These are phyloP conservation scores for Bipolaris oryzae DNA, from an alignment of 2,329 filamentous ascomycete genomes.

Conservation along the genomic window DNA sequence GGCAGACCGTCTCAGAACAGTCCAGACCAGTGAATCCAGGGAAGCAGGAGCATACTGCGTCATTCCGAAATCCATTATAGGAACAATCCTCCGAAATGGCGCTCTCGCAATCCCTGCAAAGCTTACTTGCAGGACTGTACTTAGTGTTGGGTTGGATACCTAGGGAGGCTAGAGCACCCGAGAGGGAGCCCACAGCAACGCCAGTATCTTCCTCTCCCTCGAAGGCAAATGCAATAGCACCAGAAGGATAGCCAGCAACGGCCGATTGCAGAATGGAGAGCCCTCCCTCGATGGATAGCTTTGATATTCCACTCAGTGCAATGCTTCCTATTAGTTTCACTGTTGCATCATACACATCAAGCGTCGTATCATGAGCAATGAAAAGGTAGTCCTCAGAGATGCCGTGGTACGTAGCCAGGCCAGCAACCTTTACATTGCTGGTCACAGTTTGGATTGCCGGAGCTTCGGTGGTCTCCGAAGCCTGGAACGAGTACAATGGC, in stretches of 20 bases:
- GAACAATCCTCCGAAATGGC: slow-evolving; percentile 27
- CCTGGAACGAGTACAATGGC: slow-evolving; percentile 40
- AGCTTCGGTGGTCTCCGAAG: slow-evolving; percentile 25
- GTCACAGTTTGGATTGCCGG: slow-evolving; percentile 25
- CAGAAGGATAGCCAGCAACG: slow-evolving; percentile 18
- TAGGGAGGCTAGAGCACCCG: slow-evolving; percentile 18
- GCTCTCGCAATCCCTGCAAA: slow-evolving; percentile 27
- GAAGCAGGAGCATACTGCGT: slow-evolving; percentile 31
- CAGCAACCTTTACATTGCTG: slow-evolving; percentile 27
- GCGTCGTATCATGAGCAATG: slow-evolving; percentile 30
- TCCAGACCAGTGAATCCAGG: slow-evolving; percentile 31
- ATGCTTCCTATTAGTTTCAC: slow-evolving; percentile 26
- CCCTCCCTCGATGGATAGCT: slow-evolving; percentile 36
- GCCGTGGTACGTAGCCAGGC: slow-evolving; percentile 31
- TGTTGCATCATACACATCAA: slow-evolving; percentile 32
- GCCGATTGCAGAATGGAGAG: slow-evolving; percentile 33
- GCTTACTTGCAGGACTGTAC: slow-evolving; percentile 24
- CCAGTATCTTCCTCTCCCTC: slow-evolving; percentile 35
- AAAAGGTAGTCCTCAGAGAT: slow-evolving; percentile 29
- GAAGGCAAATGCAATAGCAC: slow-evolving; percentile 34
- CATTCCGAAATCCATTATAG: slow-evolving; percentile 24
- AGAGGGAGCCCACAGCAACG: slow-evolving; percentile 30
- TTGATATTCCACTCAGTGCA: slow-evolving; percentile 27
- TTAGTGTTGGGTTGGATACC: slow-evolving; percentile 26
- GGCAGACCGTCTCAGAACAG: slow-evolving; percentile 29